These are phyloP conservation scores for Diplodia scrobiculata DNA, from an alignment of 2,329 filamentous ascomycete genomes.

Conservation along the genomic window DNA sequence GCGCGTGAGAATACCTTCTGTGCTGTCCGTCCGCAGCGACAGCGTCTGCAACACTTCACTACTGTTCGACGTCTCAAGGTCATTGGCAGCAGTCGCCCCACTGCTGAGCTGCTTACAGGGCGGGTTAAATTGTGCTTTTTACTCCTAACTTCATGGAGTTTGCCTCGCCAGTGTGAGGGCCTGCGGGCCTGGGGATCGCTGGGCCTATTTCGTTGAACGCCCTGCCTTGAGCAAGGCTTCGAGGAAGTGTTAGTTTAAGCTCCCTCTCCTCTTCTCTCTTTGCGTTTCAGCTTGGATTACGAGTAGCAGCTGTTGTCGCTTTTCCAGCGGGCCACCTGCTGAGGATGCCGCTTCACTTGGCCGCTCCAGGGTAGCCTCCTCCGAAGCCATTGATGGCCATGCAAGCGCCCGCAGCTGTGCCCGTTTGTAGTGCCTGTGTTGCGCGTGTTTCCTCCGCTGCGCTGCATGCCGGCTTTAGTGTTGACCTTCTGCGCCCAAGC, in stretches of 20 bases:
- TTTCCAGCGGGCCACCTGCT: slow-evolving; percentile 35
- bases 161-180: too few relatives aligned
- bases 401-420: background rate
- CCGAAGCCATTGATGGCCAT: too few relatives aligned
- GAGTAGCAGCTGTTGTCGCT: slow-evolving; percentile 91
- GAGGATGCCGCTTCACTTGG: slow-evolving; percentile 30
- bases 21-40: background rate
- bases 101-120: background rate
- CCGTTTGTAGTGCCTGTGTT: background rate
- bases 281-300: slow-evolving; percentile 78
- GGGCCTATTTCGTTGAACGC: too few relatives aligned
- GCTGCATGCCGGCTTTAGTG: background rate
- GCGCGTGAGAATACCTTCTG: too few relatives aligned
- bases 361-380: background rate
- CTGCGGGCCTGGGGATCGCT: too few relatives aligned
- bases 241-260: too few relatives aligned
- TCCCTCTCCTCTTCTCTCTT: slow-evolving; percentile 52
- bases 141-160: too few relatives aligned
- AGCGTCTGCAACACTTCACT: background rate
- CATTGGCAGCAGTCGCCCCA: background rate
- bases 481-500: background rate
- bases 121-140: too few relatives aligned
- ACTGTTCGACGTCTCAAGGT: background rate
- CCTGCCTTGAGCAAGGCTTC: too few relatives aligned
- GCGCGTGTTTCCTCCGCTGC: background rate